Conservation (phyloP, 257 asterid genomes). For the Eustoma russellianum region DNA sequence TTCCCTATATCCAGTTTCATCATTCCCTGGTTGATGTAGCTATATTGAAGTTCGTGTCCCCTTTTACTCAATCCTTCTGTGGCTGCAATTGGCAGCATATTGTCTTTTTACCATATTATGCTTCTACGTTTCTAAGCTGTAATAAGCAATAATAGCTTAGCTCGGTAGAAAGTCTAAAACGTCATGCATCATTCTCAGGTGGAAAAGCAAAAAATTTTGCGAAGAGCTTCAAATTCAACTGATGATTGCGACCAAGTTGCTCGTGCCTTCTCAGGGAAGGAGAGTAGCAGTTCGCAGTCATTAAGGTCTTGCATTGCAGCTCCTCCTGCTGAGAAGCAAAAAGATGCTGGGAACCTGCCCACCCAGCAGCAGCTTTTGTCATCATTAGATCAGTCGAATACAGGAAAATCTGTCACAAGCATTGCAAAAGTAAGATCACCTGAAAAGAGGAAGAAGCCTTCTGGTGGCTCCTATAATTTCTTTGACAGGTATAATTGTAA, state of each 20-base stretch:
- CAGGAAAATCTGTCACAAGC: slow-evolving; percentile 24
- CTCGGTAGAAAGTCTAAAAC: background rate
- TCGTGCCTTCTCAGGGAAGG: slow-evolving; percentile 22
- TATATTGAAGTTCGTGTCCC: too few relatives aligned
- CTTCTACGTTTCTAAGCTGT: too few relatives aligned
- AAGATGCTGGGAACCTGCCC: slow-evolving; percentile 15
- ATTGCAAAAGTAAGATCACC: slow-evolving; percentile 26
- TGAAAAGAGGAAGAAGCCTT: slow-evolving; percentile 40
- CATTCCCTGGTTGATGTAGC: too few relatives aligned
- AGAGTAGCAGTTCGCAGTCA: slow-evolving; percentile 25
- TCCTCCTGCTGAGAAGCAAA: slow-evolving; percentile 27
- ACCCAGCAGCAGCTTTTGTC: slow-evolving; percentile 22
- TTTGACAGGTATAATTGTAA: slow-evolving; percentile 56
- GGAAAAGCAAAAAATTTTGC: slow-evolving; percentile 78
- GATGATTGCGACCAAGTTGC: slow-evolving; percentile 28
- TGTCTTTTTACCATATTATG: too few relatives aligned
- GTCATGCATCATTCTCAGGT: slow-evolving; percentile 40
- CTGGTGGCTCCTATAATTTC: slow-evolving; percentile 38
- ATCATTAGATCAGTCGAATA: slow-evolving; percentile 21
- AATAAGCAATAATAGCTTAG: too few relatives aligned
- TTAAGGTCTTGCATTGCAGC: slow-evolving; percentile 23
- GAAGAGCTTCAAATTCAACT: slow-evolving; percentile 17
- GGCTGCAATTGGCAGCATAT: too few relatives aligned
- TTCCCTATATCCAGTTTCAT: too few relatives aligned
- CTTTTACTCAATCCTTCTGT: too few relatives aligned